phyloP scores from a whole-genome alignment of 306 rosid genomes.

The Trifolium dubium region DNA sequence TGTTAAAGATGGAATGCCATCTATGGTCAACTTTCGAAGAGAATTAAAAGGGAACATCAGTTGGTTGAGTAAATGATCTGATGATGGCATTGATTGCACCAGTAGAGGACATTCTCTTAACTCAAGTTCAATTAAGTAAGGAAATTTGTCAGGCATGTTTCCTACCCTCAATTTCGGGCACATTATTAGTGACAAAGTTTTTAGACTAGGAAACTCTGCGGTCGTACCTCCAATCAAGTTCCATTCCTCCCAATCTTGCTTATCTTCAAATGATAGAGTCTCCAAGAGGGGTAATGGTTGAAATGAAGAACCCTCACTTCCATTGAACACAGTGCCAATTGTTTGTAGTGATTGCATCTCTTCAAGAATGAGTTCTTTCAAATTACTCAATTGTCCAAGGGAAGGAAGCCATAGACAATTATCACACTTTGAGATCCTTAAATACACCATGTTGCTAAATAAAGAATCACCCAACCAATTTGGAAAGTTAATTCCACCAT shows the following conservation, averaged over 20 bases:
- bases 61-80: background rate
- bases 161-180: background rate
- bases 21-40: background rate
- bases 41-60: background rate
- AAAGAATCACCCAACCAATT: constrained; percentile 1
- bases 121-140: background rate
- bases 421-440: background rate
- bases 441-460: constrained; percentile 1
- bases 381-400: constrained; percentile 1
- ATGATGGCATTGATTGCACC: background rate
- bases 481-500: constrained; percentile 24
- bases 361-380: background rate
- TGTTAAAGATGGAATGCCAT: background rate
- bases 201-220: background rate
- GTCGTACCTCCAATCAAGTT: background rate
- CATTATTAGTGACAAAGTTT: background rate
- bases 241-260: constrained; percentile 12
- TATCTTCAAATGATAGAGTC: background rate
- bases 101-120: background rate
- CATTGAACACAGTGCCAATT: background rate
- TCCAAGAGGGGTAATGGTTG: background rate
- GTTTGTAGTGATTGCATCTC: background rate
- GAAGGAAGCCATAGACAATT: constrained; percentile 21
- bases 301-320: background rate
- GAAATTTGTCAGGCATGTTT: background rate